phyloP scores from a whole-genome alignment of 805 yeast genomes.

The Candida quercuum region DNA sequence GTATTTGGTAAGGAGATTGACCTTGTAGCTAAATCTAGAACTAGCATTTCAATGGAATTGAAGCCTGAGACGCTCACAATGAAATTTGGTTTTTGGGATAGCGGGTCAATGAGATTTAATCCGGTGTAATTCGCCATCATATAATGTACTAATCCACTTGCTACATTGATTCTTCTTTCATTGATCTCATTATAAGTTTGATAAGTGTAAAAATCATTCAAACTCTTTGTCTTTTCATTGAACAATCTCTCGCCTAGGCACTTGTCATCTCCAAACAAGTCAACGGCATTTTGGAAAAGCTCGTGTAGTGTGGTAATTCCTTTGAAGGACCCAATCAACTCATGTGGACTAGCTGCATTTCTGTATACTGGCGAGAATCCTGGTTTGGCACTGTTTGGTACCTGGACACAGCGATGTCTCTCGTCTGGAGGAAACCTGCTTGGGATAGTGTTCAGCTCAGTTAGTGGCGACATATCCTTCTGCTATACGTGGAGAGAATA shows the following conservation, averaged over 20 bases:
- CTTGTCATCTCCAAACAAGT: constrained; percentile 23
- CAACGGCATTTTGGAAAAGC: constrained; percentile 32
- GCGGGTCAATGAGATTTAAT: constrained; percentile 10
- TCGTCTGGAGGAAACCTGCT: constrained; percentile 10
- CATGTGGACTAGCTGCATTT: constrained; percentile 23
- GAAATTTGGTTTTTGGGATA: constrained; percentile 25
- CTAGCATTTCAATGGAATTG: constrained; percentile 54
- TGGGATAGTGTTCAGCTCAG: constrained; percentile 7
- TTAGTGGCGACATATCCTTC: constrained; percentile 2
- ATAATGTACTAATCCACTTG: constrained; percentile 37
- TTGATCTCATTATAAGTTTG: constrained; percentile 34
- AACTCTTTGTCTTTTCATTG: constrained; percentile 18
- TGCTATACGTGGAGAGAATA: not conserved
- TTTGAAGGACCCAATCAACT: constrained; percentile 13
- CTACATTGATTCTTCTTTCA: constrained; percentile 34
- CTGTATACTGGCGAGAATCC: constrained; percentile 45
- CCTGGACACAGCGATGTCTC: constrained; percentile 15
- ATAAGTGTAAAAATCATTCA: constrained; percentile 35
- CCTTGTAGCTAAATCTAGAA: constrained; percentile 52
- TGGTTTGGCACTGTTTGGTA: constrained; percentile 33
- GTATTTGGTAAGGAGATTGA: constrained; percentile 41
- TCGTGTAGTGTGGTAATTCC: constrained; percentile 33
- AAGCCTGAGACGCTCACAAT: constrained; percentile 41
- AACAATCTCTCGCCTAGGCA: constrained; percentile 35
- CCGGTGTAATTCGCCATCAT: constrained; percentile 16